Evolutionary conservation across 768 basidiomycete species (phyloP).

Genomic region (Leucocoprinus birnbaumii): DNA sequence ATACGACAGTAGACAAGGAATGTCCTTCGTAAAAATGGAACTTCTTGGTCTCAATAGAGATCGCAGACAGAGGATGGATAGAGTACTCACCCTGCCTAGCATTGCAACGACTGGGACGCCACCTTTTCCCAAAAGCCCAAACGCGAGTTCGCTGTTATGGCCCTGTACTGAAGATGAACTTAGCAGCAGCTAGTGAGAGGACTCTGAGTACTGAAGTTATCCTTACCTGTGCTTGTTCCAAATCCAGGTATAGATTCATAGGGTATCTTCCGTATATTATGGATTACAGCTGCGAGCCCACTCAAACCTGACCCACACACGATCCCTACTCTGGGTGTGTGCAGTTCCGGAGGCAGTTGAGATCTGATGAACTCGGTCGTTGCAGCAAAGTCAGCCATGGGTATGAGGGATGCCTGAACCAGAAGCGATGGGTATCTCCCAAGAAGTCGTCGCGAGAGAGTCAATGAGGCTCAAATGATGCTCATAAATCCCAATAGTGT

Average conservation of each 20-base stretch:
- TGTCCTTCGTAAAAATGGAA: slow-evolving; percentile 90
- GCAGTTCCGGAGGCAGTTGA: slow-evolving; percentile 30
- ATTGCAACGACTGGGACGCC: slow-evolving; percentile 85
- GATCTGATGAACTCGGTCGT: slow-evolving; percentile 30
- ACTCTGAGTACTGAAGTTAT: not conserved
- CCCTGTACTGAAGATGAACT: slow-evolving; percentile 55
- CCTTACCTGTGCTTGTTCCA: slow-evolving; percentile 69
- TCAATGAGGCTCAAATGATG: too few relatives aligned
- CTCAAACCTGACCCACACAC: slow-evolving; percentile 86
- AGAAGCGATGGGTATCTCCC: too few relatives aligned
- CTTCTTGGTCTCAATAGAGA: slow-evolving; percentile 31
- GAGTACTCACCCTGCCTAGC: slow-evolving; percentile 70
- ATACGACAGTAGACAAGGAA: slow-evolving; percentile 61
- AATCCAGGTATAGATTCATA: slow-evolving; percentile 76
- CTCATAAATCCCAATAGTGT: too few relatives aligned
- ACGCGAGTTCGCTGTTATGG: slow-evolving; percentile 77
- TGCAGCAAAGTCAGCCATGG: slow-evolving; percentile 16
- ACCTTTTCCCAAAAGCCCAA: slow-evolving; percentile 69
- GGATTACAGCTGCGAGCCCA: slow-evolving; percentile 63
- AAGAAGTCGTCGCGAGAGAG: too few relatives aligned
- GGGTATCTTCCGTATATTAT: slow-evolving; percentile 54
- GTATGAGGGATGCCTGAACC: not conserved
- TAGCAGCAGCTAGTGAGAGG: not conserved
- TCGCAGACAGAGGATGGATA: not conserved
- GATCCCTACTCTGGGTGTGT: slow-evolving; percentile 68